Evolutionary conservation across 768 basidiomycete genomes (phyloP).

Genomic region (Ephemerocybe angulata): DNA sequence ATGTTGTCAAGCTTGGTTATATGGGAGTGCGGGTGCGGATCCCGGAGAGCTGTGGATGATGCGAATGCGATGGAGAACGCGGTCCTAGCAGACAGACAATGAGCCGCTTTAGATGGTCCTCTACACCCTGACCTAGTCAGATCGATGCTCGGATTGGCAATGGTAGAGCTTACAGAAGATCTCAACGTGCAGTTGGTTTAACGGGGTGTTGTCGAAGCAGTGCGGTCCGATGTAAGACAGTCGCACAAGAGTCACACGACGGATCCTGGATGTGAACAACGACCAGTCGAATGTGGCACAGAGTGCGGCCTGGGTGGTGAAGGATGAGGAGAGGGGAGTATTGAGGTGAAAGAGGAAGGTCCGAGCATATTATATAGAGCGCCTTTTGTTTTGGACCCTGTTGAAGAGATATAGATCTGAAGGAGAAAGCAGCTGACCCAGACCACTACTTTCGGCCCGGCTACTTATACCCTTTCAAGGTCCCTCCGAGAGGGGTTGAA

Average conservation of each 20-base stretch:
- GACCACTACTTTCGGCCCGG: too few relatives aligned
- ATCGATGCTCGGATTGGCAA: too few relatives aligned
- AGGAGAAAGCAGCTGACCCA: too few relatives aligned
- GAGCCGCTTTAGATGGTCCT: neutral
- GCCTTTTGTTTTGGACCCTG: neutral
- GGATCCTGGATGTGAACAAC: too few relatives aligned
- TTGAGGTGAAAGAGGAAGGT: neutral
- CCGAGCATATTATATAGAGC: neutral
- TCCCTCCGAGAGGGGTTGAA: too few relatives aligned
- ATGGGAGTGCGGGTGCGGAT: neutral
- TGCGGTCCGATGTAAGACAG: too few relatives aligned
- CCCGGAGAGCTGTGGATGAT: neutral
- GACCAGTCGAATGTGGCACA: neutral
- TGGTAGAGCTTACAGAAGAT: too few relatives aligned
- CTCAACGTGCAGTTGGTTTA: too few relatives aligned
- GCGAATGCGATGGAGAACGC: neutral
- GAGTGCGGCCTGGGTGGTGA: neutral
- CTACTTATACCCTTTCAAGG: too few relatives aligned
- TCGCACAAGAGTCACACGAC: too few relatives aligned
- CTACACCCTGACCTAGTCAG: too few relatives aligned
- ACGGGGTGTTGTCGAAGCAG: too few relatives aligned
- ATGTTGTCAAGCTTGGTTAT: conserved; percentile 1
- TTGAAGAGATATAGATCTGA: neutral
- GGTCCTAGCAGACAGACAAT: neutral
- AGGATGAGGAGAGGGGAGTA: neutral